Evolutionary conservation across 1,284 basidiomycete genomes (phyloP).

Genomic region (Boletus semigastroideus): DNA sequence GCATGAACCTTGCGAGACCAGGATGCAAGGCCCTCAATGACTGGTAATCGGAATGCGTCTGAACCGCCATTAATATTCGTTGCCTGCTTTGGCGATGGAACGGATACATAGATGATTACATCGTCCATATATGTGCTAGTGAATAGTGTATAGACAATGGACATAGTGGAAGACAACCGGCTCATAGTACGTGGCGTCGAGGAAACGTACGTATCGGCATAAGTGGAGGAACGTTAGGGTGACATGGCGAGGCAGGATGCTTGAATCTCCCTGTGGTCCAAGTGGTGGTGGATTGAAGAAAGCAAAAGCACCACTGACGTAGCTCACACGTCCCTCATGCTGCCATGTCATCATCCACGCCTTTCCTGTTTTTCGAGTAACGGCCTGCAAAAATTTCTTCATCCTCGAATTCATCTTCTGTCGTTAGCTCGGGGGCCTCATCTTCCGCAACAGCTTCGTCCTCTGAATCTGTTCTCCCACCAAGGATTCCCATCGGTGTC

Average conservation of each 20-base stretch:
- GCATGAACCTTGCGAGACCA: conserved; percentile 70
- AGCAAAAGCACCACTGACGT: conserved; percentile 8
- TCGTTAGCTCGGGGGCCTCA: conserved; percentile 48
- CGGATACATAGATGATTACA: conserved; percentile 24
- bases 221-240: conserved; percentile 1
- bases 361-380: conserved; percentile 56
- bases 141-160: conserved; percentile 22
- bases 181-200: conserved; percentile 8
- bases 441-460: conserved; percentile 46
- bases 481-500: conserved; percentile 39
- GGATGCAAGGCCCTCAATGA: conserved; percentile 67
- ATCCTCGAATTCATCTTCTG: conserved; percentile 69
- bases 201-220: conserved; percentile 2
- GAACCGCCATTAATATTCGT: not conserved
- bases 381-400: conserved; percentile 56
- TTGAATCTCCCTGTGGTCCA: conserved; percentile 21
- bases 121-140: conserved; percentile 28
- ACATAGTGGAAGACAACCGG: conserved; percentile 8
- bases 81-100: not conserved
- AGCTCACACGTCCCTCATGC: conserved; percentile 18
- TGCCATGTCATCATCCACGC: conserved; percentile 45
- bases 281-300: conserved; percentile 6
- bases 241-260: conserved; percentile 8
- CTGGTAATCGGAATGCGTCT: conserved; percentile 51
- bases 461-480: conserved; percentile 40